Percentiles rank a stretch among this genome's conserved stretches.
Conservation (phyloP, 1,284 basidiomycete species). For the Violaceomyces palustris region DNA sequence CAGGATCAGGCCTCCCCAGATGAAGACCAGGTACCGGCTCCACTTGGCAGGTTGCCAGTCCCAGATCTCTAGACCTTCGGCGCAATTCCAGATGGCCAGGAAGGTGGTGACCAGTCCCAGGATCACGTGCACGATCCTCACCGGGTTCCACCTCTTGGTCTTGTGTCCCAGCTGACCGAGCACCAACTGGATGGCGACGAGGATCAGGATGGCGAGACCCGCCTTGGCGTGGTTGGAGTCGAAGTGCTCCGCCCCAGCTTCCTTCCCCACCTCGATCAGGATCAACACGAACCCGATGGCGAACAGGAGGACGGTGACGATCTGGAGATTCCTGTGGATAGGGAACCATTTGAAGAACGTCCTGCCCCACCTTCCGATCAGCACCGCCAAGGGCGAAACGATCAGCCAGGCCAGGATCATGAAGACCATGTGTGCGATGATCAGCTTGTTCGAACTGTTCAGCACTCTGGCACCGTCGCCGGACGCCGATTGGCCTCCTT, state of each 20-base stretch:
- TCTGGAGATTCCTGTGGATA: slow-evolving; percentile 59
- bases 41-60: slow-evolving; percentile 15
- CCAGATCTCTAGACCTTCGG: slow-evolving; percentile 29
- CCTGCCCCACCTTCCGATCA: slow-evolving; percentile 62
- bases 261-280: slow-evolving; percentile 46
- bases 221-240: slow-evolving; percentile 55
- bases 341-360: slow-evolving; percentile 63
- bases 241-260: slow-evolving; percentile 12
- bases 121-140: slow-evolving; percentile 27
- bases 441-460: slow-evolving; percentile 18
- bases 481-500: too few species aligned
- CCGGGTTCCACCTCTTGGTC: slow-evolving; percentile 21
- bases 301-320: slow-evolving; percentile 57
- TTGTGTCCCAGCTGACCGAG: slow-evolving; percentile 63
- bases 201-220: slow-evolving; percentile 61
- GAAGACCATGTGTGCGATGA: slow-evolving; percentile 38
- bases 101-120: slow-evolving; percentile 20
- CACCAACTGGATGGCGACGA: slow-evolving; percentile 62
- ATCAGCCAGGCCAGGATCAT: slow-evolving; percentile 60
- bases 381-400: slow-evolving; percentile 61
- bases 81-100: slow-evolving; percentile 27
- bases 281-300: slow-evolving; percentile 61
- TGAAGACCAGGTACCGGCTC: slow-evolving; percentile 23
- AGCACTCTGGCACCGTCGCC: slow-evolving; percentile 1
- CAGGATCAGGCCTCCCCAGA: slow-evolving; percentile 21